Base-by-base conservation (phyloP, 352 stramenopile species). In the Pythium scleroteichum region DNA sequence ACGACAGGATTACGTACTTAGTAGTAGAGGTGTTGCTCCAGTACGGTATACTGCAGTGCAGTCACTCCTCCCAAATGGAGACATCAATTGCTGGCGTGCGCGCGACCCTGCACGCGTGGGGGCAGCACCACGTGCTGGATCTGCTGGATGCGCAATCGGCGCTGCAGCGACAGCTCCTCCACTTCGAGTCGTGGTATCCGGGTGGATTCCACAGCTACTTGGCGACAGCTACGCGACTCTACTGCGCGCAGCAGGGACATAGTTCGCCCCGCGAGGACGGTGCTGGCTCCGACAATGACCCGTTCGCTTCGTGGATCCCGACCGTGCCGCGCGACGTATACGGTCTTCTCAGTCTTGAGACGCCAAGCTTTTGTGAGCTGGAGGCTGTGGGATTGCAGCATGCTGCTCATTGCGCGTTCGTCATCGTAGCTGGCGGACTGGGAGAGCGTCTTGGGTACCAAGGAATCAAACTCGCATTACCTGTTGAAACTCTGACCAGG, bases 401-500 rank as follows among this genome's bases (percentile, higher is more conserved):
- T 49, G 70, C 95, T 7, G 80, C 81, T 38, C 78, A 93, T 23
- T 88, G 82, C 49, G 94, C 85, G 27, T 99, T 99, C 71, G 96
- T 99, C 17, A 75, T 99, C 13, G 97, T 99, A 19, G 97, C 97
- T 9, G 97, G 97, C 22, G 97, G 97, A 13, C 75, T 99, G 3
- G 97, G 97, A 16, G 97, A 99, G 75, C 85, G 97, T 4, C 71
- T 99, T 1, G 96, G 97, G 17, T 99, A 98, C 71, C 82, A 84
- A 38, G 94, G 84, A 35, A 99, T 99, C 73, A 99, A 99, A 73
- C 69, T 99, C 24, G 89, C 88, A 60, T 82, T 99, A 6, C 96
- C 97, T 32, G 95, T 96, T 17, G 97, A 99, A 74, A 94, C 88
- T 16, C 53, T 89, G 32, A 97, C 88, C 9, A 78, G 90, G 50